Evolutionary conservation across 768 basidiomycete genomes (phyloP), one percentile per base, ranked within the genome.

Genomic region (Tylopilus sp.): DNA sequence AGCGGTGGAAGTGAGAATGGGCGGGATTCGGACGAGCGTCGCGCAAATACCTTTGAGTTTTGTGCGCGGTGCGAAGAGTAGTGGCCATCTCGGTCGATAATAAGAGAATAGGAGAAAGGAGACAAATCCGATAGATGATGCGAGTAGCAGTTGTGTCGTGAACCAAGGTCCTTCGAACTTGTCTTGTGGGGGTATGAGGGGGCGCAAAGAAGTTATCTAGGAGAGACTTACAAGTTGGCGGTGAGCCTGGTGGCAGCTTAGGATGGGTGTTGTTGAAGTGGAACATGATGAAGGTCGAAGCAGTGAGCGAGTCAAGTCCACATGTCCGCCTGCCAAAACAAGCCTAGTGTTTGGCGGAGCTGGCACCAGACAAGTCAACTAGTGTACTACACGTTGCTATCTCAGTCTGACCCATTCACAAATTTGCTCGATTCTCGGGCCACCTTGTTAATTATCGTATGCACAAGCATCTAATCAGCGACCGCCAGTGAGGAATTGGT

Each of bases 151-250:
- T 68, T 98, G 95, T 2, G 95, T 97, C 20, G 83, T 83, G 69
- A 99, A 88, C 97, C 97, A 98, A 30, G 94, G 93, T 0, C 95
- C 95, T 63, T 90, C 85, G 66, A 89, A 93, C 64, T 79, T 88
- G 57, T 76, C 88, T 91, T 60, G 8, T 3, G 40, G 13, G 46
- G 21, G 13, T 11, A 17, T 62, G 60, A 49, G 58, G 40, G 23
- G 28, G 36, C 8, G 35, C 6, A 28, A 12, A 28, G 42, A 41
- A n/a, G 20, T 35, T 26, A 53, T 36, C 3, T 50, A 50, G 22
- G 36, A 47, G 18, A 15, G 5, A 75, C 81, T 60, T 63, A 83
- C 83, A 61, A n/a, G 75, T 84, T 6, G 84, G 84, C 25, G 84
- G 84, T 23, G 82, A 70, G 25, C 84, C 84, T 0, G 83, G 84